Evolutionary conservation across 2,329 filamentous ascomycete genomes (phyloP).

Genomic region (Tothia fuscella): DNA sequence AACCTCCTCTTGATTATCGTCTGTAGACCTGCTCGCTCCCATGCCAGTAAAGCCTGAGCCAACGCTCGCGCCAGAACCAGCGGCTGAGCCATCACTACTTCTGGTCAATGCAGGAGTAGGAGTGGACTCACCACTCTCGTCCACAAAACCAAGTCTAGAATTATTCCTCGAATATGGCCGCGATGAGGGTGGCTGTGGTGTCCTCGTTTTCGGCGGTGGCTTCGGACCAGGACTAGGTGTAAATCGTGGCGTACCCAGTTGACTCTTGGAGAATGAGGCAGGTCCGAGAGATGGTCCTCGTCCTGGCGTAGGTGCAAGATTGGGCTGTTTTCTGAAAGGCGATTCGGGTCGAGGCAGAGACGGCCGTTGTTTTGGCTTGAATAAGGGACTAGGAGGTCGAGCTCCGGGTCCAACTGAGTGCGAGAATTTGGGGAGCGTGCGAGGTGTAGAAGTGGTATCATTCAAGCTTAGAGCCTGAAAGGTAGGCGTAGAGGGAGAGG

Average conservation of each 20-base stretch:
- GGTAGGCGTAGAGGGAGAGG: constrained; percentile 55
- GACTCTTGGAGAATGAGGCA: constrained; percentile 44
- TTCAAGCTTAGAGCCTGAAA: constrained; percentile 23
- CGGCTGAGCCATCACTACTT: constrained; percentile 36
- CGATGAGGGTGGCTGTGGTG: constrained; percentile 26
- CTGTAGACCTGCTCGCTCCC: constrained; percentile 23
- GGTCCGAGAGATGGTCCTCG: constrained; percentile 46
- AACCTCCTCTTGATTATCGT: constrained; percentile 48
- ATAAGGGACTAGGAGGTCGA: constrained; percentile 57
- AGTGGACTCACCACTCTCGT: constrained; percentile 24
- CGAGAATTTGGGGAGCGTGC: constrained; percentile 66
- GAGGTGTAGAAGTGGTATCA: constrained; percentile 31
- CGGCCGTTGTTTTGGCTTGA: constrained; percentile 56
- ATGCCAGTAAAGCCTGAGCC: constrained; percentile 32
- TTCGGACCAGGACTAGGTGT: constrained; percentile 49
- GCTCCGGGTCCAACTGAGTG: constrained; percentile 68
- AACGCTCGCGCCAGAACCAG: constrained; percentile 22
- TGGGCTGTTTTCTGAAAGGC: constrained; percentile 58
- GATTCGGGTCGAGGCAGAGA: constrained; percentile 85
- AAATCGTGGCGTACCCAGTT: constrained; percentile 43
- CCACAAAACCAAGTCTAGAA: constrained; percentile 32
- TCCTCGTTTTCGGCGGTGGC: constrained; percentile 40
- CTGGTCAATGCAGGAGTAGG: constrained; percentile 36
- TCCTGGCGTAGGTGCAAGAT: constrained; percentile 40
- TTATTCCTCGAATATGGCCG: constrained; percentile 36